These are phyloP conservation scores for Backusella morwellensis DNA, from an alignment of 192 early-diverging fungal genomes.

Conservation along the genomic window DNA sequence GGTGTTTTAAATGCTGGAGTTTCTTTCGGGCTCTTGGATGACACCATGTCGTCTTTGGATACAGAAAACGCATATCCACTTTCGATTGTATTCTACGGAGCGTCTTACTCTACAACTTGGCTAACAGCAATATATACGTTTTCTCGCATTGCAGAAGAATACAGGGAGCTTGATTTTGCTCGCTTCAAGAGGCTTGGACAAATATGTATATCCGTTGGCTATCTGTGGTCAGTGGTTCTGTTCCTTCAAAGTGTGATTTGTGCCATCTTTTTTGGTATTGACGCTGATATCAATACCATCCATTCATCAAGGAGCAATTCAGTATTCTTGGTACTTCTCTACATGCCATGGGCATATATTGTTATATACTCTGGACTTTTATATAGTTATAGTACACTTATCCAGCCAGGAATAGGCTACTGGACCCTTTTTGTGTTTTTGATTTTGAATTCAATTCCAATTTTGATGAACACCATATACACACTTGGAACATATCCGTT, in stretches of 20 bases:
- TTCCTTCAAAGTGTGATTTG: not conserved
- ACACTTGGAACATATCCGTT: not conserved
- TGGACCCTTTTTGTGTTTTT: not conserved
- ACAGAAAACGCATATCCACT: not conserved
- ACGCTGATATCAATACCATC: not conserved
- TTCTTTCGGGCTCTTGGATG: not conserved
- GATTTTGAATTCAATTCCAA: conserved; percentile 6
- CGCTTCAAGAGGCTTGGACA: not conserved
- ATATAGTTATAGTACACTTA: not conserved
- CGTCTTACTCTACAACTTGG: not conserved
- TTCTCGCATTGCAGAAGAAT: not conserved
- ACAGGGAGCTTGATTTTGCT: not conserved
- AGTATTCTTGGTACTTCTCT: not conserved
- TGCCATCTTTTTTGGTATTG: not conserved
- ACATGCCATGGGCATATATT: not conserved
- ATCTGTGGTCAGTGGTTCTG: not conserved
- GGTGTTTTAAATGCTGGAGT: not conserved
- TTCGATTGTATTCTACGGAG: not conserved
- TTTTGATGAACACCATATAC: not conserved
- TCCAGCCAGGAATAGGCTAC: not conserved
- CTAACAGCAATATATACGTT: not conserved
- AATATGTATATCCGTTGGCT: not conserved
- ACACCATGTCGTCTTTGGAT: not conserved
- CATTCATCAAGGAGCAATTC: not conserved
- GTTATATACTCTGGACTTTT: not conserved